These are phyloP conservation scores for Platismatia glauca DNA, from an alignment of 495 filamentous ascomycete genomes.

Conservation along the genomic window DNA sequence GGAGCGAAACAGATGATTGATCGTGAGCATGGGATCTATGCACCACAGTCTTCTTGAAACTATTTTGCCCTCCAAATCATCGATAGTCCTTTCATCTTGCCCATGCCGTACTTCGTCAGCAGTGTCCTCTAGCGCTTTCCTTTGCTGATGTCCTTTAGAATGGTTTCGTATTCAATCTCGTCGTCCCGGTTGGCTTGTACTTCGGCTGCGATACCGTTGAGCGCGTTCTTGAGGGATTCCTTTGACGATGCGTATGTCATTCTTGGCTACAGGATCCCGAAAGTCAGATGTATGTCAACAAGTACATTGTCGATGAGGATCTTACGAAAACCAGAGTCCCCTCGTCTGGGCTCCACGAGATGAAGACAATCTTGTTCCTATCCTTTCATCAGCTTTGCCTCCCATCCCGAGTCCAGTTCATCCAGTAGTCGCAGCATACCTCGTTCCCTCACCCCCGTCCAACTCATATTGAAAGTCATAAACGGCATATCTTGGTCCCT, in stretches of 20 bases:
- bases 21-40: slow-evolving; percentile 10
- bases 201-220: slow-evolving; percentile 69
- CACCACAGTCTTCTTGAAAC: background rate
- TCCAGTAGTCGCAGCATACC: slow-evolving; percentile 40
- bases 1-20: background rate
- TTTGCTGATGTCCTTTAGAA: slow-evolving; percentile 75
- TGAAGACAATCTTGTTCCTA: slow-evolving; percentile 94
- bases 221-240: slow-evolving; percentile 77
- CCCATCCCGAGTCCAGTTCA: background rate
- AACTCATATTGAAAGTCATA: slow-evolving; percentile 88
- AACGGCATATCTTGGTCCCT: slow-evolving; percentile 84
- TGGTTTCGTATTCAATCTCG: slow-evolving; percentile 76
- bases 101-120: background rate
- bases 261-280: slow-evolving; percentile 47
- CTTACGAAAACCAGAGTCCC: slow-evolving; percentile 66
- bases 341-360: slow-evolving; percentile 84
- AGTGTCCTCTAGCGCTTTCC: slow-evolving; percentile 38
- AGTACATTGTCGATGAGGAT: slow-evolving; percentile 20
- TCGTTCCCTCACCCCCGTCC: slow-evolving; percentile 67
- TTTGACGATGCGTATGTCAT: slow-evolving; percentile 98
- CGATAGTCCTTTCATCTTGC: background rate
- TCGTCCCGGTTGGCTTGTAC: slow-evolving; percentile 88
- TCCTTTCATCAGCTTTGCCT: slow-evolving; percentile 10
- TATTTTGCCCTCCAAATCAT: background rate
- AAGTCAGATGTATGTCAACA: slow-evolving; percentile 25